These are phyloP conservation scores for Candida loeiensis DNA, from an alignment of 805 yeast genomes.

Conservation along the genomic window DNA sequence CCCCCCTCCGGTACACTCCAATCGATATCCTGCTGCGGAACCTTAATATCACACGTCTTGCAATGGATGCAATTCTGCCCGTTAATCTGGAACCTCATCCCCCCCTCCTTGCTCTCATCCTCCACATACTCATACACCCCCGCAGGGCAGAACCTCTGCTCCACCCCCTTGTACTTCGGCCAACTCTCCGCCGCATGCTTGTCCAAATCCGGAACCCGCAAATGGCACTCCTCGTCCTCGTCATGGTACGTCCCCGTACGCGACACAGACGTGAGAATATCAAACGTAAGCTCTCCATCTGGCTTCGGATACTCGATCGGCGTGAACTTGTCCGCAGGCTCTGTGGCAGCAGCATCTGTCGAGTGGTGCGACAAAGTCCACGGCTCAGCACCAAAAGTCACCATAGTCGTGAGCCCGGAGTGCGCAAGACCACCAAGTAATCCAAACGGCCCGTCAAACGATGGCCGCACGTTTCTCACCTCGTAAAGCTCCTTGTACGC, in stretches of 20 bases:
- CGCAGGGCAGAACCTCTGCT: conserved; percentile 93
- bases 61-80: conserved; percentile 98
- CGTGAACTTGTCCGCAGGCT: conserved; percentile 57
- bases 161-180: conserved; percentile 82
- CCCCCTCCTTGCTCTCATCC: conserved; percentile 53
- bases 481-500: conserved; percentile 75
- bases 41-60: conserved; percentile 97
- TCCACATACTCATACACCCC: conserved; percentile 94
- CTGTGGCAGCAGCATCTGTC: conserved; percentile 72
- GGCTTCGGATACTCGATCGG: conserved; percentile 94
- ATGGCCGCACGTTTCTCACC: conserved; percentile 89
- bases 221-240: conserved; percentile 89
- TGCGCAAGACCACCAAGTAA: conserved; percentile 75
- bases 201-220: conserved; percentile 62
- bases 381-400: conserved; percentile 77
- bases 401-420: conserved; percentile 78
- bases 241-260: conserved; percentile 96
- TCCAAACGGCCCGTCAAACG: conserved; percentile 77
- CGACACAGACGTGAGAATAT: conserved; percentile 88
- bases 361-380: conserved; percentile 75
- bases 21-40: conserved; percentile 87
- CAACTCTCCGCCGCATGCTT: conserved; percentile 66
- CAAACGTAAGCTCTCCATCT: conserved; percentile 89
- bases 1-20: conserved; percentile 99
- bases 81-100: conserved; percentile 88